phyloP scores from a whole-genome alignment of 768 basidiomycete species.

The Collybiopsis confluens region DNA sequence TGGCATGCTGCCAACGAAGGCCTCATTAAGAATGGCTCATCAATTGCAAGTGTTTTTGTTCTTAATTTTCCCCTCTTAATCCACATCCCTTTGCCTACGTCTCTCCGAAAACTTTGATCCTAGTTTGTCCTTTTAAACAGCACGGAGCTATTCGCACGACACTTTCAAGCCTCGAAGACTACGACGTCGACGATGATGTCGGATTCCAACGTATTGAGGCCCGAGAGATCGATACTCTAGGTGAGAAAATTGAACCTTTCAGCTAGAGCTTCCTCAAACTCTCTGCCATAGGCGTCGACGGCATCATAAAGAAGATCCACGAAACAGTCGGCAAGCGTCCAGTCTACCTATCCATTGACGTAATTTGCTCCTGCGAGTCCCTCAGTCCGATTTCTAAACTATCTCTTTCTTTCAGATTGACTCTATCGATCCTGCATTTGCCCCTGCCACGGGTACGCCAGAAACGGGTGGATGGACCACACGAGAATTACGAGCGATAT shows the following conservation, averaged over 20 bases:
- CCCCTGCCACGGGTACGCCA: slow-evolving; percentile 81
- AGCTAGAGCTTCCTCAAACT: neutral
- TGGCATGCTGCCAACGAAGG: slow-evolving; percentile 86
- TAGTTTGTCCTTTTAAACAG: slow-evolving; percentile 60
- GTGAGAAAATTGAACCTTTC: slow-evolving; percentile 27
- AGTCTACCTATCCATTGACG: slow-evolving; percentile 77
- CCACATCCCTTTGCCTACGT: slow-evolving; percentile 14
- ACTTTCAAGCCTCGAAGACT: slow-evolving; percentile 72
- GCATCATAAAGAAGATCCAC: slow-evolving; percentile 78
- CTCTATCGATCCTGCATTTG: slow-evolving; percentile 77
- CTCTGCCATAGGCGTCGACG: slow-evolving; percentile 49
- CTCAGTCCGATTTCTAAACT: neutral
- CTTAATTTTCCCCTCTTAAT: slow-evolving; percentile 12
- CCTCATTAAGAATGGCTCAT: slow-evolving; percentile 69
- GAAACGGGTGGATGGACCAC: slow-evolving; percentile 86
- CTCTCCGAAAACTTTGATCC: slow-evolving; percentile 55
- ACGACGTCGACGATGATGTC: slow-evolving; percentile 69
- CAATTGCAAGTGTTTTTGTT: slow-evolving; percentile 71
- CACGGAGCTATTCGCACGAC: slow-evolving; percentile 87
- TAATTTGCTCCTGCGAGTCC: slow-evolving; percentile 25
- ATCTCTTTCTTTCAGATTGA: slow-evolving; percentile 48
- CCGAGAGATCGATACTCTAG: slow-evolving; percentile 79
- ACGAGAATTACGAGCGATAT: slow-evolving; percentile 72
- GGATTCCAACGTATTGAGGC: slow-evolving; percentile 85
- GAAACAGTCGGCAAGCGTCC: slow-evolving; percentile 71